A percentile compares a stretch with the other conserved stretches of the same genome.
Conservation (phyloP, 1,139 yeast species). For the Geotrichum carabidarum region DNA sequence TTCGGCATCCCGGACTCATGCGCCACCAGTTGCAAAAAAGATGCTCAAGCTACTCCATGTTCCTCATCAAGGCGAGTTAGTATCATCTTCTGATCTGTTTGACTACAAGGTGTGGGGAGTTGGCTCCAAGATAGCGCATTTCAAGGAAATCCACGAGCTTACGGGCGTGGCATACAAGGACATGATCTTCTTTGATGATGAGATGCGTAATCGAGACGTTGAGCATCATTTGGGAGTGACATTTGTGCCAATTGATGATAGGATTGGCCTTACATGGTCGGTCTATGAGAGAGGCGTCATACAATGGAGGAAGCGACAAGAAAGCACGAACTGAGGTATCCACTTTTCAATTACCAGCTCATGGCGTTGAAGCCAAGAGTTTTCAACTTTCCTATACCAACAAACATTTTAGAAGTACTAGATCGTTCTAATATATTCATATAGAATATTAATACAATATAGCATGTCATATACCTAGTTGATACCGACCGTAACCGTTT, state of each 20-base stretch:
- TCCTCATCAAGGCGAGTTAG: constrained; percentile 32
- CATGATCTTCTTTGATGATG: constrained; percentile 67
- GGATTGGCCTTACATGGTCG: constrained; percentile 48
- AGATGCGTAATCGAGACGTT: constrained; percentile 60
- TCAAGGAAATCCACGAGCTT: constrained; percentile 44
- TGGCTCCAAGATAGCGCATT: constrained; percentile 59
- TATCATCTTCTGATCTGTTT: constrained; percentile 48
- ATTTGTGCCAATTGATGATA: constrained; percentile 49
- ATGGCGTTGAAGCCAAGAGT: neutral
- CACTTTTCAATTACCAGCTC: too few species aligned
- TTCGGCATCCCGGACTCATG: constrained; percentile 64
- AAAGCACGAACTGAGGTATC: neutral
- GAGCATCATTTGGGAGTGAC: constrained; percentile 52
- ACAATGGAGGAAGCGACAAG: constrained; percentile 35
- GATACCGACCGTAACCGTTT: neutral
- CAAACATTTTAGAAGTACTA: neutral
- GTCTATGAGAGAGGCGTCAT: constrained; percentile 46
- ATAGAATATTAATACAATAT: neutral
- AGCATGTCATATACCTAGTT: too few species aligned
- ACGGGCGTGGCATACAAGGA: constrained; percentile 48
- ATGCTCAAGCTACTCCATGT: constrained; percentile 49
- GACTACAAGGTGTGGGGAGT: constrained; percentile 61
- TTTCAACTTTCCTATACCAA: too few species aligned
- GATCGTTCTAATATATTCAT: neutral
- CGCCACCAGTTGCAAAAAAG: constrained; percentile 57